These are phyloP conservation scores for Plasmodium chabaudi DNA, from an alignment of 169 alveolate genomes.

Conservation along the genomic window DNA sequence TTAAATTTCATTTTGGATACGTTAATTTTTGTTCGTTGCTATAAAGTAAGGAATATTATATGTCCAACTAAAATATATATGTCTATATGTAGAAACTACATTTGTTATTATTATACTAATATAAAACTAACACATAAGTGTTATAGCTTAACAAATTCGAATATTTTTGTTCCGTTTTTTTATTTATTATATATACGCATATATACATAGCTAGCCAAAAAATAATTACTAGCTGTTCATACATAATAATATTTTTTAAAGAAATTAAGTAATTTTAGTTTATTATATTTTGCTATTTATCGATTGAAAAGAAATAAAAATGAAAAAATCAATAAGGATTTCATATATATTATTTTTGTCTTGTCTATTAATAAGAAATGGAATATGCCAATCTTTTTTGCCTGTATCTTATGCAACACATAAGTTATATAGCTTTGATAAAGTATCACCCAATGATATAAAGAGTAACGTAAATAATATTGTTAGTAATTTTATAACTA, in stretches of 20 bases:
- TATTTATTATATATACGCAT: not conserved
- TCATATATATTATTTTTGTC: conserved; percentile 1
- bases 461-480: conserved; percentile 40
- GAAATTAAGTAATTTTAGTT: too few species aligned
- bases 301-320: too few species aligned
- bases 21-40: not conserved
- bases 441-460: conserved; percentile 42
- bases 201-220: not conserved
- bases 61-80: not conserved
- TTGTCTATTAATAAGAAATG: not conserved
- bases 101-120: too few species aligned
- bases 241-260: too few species aligned
- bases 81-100: not conserved
- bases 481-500: conserved; percentile 46
- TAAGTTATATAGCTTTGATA: conserved; percentile 44
- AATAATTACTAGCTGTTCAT: too few species aligned
- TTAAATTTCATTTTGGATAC: not conserved
- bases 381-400: conserved; percentile 38
- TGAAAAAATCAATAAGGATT: too few species aligned
- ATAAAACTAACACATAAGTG: not conserved
- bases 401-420: conserved; percentile 71
- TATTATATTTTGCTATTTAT: too few species aligned
- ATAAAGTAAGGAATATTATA: not conserved
- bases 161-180: not conserved
- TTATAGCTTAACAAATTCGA: not conserved